These are phyloP conservation scores for Themeda triandra DNA, from an alignment of 176 grass and related monocot species.

Conservation along the genomic window DNA sequence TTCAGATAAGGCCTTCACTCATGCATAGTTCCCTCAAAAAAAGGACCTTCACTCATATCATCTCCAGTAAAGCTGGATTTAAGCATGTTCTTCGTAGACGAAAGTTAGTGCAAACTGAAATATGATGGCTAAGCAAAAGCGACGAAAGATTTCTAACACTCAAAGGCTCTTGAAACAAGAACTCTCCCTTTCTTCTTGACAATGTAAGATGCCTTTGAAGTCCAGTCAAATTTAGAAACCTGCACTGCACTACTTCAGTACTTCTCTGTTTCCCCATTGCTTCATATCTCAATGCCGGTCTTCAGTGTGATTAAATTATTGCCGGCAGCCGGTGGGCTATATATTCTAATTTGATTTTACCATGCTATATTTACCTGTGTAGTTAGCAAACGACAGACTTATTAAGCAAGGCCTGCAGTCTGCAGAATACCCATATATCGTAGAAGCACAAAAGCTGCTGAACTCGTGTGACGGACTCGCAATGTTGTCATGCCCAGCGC, in stretches of 20 bases:
- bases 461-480: too few species aligned
- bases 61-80: too few species aligned
- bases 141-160: background rate
- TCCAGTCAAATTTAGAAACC: background rate
- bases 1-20: too few species aligned
- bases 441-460: too few species aligned
- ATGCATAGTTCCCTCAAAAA: too few species aligned
- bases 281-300: background rate
- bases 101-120: background rate
- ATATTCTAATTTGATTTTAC: too few species aligned
- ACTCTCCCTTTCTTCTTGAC: background rate
- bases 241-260: background rate
- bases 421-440: too few species aligned
- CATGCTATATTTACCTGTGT: too few species aligned
- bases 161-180: background rate
- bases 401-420: too few species aligned
- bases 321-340: background rate
- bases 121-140: background rate
- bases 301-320: background rate
- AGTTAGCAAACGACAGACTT: too few species aligned
- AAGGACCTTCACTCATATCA: too few species aligned
- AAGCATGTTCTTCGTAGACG: background rate
- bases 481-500: too few species aligned
- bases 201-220: background rate
- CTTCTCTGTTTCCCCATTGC: background rate